Evolutionary conservation across 495 filamentous ascomycete species (phyloP).

Genomic region (Talaromyces proteolyticus): DNA sequence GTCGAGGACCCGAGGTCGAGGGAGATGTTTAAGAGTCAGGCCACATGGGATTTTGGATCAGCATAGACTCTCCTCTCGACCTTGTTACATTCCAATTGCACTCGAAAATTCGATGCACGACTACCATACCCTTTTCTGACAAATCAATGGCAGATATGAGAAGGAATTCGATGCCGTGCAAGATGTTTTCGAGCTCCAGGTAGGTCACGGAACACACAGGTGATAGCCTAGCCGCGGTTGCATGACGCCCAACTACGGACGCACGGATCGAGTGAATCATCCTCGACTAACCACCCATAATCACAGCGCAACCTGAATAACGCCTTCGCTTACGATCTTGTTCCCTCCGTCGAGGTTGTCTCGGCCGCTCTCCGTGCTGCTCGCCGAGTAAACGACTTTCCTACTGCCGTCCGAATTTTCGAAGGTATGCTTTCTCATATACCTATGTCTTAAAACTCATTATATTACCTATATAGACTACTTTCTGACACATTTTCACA

Average conservation of each 20-base stretch:
- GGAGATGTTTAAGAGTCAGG: too few relatives aligned
- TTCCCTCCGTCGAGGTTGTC: slow-evolving; percentile 89
- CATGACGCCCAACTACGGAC: too few relatives aligned
- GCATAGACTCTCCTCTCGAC: neutral
- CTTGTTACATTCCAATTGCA: neutral
- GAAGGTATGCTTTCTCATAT: slow-evolving; percentile 56
- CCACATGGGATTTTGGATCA: neutral
- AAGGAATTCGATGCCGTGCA: slow-evolving; percentile 97
- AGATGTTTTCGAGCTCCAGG: slow-evolving; percentile 99
- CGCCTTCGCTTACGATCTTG: slow-evolving; percentile 99
- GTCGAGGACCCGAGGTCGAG: too few relatives aligned
- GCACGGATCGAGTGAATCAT: too few relatives aligned
- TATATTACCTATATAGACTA: too few relatives aligned
- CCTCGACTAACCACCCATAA: neutral
- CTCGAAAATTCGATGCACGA: too few relatives aligned
- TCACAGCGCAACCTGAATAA: slow-evolving; percentile 99
- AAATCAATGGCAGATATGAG: slow-evolving; percentile 70
- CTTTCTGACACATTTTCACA: too few relatives aligned
- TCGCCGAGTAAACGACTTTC: slow-evolving; percentile 95
- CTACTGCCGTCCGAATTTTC: slow-evolving; percentile 95
- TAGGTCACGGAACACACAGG: slow-evolving; percentile 37
- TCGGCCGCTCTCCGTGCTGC: slow-evolving; percentile 86
- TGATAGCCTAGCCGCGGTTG: neutral
- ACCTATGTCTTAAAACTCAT: slow-evolving; percentile 4
- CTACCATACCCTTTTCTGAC: slow-evolving; percentile 10